Base-by-base conservation (phyloP, 148 eudicot species). In the Vaccinium macrocarpon region DNA sequence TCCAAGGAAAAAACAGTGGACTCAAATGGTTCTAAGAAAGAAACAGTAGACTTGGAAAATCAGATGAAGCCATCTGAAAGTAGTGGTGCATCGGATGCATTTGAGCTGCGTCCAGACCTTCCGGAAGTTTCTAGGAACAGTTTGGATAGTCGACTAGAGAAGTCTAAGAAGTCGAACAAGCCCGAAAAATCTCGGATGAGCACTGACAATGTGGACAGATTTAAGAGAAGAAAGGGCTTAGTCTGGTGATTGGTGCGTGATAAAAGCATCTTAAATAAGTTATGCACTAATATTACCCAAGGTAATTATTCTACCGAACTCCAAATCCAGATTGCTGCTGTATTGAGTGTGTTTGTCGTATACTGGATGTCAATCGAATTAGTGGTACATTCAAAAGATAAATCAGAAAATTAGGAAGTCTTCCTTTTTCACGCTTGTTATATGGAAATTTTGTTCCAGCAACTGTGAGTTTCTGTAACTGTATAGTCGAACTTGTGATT, bases 141-240 rank as follows among this genome's bases (percentile, higher is more conserved):
- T 86, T 91, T 93, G 87, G 98, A 93, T 87, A 94, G 99, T 86
- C 91, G 94, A 81, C 93, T 96, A 71, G 97, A 91, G 83, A 96
- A 96, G 83, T 90, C 95, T 5, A 92, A 90, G 91, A 94, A 92
- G 89, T 53, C 89, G 15, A 90, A 80, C 92, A 91, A 91, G 90
- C 89, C 97, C 29, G 98, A 94, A 71, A 96, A 93, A 73, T 92
- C 98, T 38, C 91, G 95, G 86, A 87, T 92, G 95, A 96, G 98
- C 86, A 95, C 95, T 50, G 96, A 94, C 73, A 90, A 86, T 77
- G 90, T 93, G 61, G 98, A 96, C 85, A 88, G 93, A 88, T 89
- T 86, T 87, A 89, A 93, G 87, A 89, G 89, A 81, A 91, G 87
- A 90, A 93, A 90, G 87, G 93, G 95, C 78, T 84, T 96, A 59